Evolutionary conservation across 78 protist species (phyloP).

Genomic region (Speleostelium caveatum): DNA sequence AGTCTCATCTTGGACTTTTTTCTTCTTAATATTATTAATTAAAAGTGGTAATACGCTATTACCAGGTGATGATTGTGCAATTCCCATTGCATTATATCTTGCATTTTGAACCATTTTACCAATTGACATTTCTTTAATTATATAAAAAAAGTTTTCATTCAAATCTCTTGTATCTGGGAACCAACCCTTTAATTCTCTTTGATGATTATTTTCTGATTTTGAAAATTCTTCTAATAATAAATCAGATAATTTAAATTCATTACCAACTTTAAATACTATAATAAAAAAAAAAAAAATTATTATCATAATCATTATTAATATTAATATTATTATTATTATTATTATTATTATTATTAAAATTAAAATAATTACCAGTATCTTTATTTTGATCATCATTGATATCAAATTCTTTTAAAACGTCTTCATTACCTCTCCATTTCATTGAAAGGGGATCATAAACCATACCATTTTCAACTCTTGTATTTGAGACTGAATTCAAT

Average conservation of each 20-base stretch:
- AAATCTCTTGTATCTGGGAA: constrained; percentile 38
- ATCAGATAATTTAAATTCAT: constrained; percentile 41
- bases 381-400: constrained; percentile 76
- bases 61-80: constrained; percentile 4
- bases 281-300: not conserved
- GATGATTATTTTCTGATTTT: constrained; percentile 10
- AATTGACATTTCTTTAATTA: constrained; percentile 68
- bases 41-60: constrained; percentile 18
- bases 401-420: constrained; percentile 64
- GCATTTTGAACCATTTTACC: constrained; percentile 13
- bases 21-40: not conserved
- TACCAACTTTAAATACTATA: constrained; percentile 61
- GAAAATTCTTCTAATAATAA: constrained; percentile 3
- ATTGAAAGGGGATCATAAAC: constrained; percentile 66
- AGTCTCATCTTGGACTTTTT: constrained; percentile 51
- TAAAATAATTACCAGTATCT: constrained; percentile 41
- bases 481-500: constrained; percentile 17
- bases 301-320: too few species aligned
- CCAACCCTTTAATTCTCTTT: constrained; percentile 36
- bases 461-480: constrained; percentile 76
- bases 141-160: constrained; percentile 11
- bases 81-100: not conserved
- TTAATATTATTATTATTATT: not conserved
- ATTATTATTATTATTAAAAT: not conserved
- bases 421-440: constrained; percentile 84